phyloP scores from a whole-genome alignment of 768 basidiomycete species.

The Mycena vitilis region DNA sequence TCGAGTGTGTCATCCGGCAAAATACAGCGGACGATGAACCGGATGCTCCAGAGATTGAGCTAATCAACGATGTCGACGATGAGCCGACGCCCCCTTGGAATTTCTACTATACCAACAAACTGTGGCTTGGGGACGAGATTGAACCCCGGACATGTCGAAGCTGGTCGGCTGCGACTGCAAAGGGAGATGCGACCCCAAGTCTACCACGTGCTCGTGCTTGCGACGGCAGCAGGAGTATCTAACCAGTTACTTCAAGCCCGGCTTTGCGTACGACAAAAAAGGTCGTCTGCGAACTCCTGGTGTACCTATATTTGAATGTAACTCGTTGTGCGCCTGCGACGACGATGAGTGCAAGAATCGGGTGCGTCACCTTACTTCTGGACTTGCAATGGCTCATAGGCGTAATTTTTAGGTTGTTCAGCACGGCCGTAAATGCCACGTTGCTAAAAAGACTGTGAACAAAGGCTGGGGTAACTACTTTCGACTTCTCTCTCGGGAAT shows the following conservation, averaged over 20 bases:
- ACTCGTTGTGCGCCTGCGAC: slow-evolving; percentile 82
- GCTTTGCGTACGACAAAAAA: slow-evolving; percentile 78
- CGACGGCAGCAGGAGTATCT: slow-evolving; percentile 60
- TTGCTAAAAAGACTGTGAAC: slow-evolving; percentile 72
- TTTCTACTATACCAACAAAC: slow-evolving; percentile 86
- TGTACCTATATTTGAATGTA: slow-evolving; percentile 88
- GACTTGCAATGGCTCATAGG: slow-evolving; percentile 1
- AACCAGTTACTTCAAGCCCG: slow-evolving; percentile 47
- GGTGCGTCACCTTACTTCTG: slow-evolving; percentile 54
- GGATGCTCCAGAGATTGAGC: slow-evolving; percentile 71
- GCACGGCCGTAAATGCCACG: slow-evolving; percentile 71
- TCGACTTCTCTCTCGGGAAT: not conserved
- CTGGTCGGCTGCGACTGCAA: slow-evolving; percentile 80
- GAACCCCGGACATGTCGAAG: slow-evolving; percentile 69
- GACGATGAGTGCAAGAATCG: slow-evolving; percentile 81
- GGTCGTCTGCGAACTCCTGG: slow-evolving; percentile 63
- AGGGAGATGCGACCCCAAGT: slow-evolving; percentile 80
- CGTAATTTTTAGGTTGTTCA: slow-evolving; percentile 83
- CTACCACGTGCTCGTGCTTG: slow-evolving; percentile 78
- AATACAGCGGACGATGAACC: slow-evolving; percentile 77
- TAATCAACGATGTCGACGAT: slow-evolving; percentile 75
- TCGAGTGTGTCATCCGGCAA: slow-evolving; percentile 73
- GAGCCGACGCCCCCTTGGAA: slow-evolving; percentile 86
- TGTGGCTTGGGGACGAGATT: slow-evolving; percentile 80
- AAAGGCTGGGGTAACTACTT: slow-evolving; percentile 85